These are phyloP conservation scores for Colletotrichum lentis DNA, from an alignment of 2,329 filamentous ascomycete genomes.

Conservation along the genomic window DNA sequence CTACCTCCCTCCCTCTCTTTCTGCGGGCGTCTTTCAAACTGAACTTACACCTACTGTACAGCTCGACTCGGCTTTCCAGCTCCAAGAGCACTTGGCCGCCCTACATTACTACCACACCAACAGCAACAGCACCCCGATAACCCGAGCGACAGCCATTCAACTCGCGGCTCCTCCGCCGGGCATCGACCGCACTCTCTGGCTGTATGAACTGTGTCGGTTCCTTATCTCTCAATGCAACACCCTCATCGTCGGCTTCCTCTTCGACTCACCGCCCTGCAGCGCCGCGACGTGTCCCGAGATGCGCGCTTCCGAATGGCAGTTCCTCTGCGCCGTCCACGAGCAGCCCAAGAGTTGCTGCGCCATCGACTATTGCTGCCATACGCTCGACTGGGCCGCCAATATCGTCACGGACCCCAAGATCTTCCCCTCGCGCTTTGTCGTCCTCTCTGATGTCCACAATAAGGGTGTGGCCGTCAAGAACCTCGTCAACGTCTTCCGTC, in stretches of 20 bases:
- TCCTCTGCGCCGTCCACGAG: slow-evolving; percentile 96
- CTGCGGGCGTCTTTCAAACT: not conserved
- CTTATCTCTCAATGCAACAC: slow-evolving; percentile 94
- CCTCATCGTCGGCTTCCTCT: slow-evolving; percentile 90
- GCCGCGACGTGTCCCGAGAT: slow-evolving; percentile 93
- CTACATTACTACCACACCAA: slow-evolving; percentile 83
- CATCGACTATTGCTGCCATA: slow-evolving; percentile 99
- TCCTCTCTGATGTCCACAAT: slow-evolving; percentile 64
- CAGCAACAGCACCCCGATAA: slow-evolving; percentile 74
- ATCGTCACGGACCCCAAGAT: slow-evolving; percentile 93
- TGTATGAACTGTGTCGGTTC: slow-evolving; percentile 97
- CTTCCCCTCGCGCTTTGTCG: slow-evolving; percentile 84
- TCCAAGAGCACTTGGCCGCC: slow-evolving; percentile 95
- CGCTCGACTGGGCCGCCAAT: slow-evolving; percentile 96
- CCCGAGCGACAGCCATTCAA: slow-evolving; percentile 74
- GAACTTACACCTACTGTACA: slow-evolving; percentile 49
- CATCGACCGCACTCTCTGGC: slow-evolving; percentile 89
- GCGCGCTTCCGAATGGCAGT: slow-evolving; percentile 99
- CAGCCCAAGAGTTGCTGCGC: slow-evolving; percentile 96
- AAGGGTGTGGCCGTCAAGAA: slow-evolving; percentile 76
- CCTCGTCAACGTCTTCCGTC: slow-evolving; percentile 91
- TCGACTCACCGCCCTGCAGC: slow-evolving; percentile 89
- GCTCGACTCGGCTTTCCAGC: slow-evolving; percentile 96
- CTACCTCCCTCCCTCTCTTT: slow-evolving; percentile 14
- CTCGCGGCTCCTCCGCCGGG: slow-evolving; percentile 82